Percentiles rank a stretch among this genome's conserved stretches.
phyloP scores from a whole-genome alignment of 139 green algal species.

The Spirogloea muscicola region DNA sequence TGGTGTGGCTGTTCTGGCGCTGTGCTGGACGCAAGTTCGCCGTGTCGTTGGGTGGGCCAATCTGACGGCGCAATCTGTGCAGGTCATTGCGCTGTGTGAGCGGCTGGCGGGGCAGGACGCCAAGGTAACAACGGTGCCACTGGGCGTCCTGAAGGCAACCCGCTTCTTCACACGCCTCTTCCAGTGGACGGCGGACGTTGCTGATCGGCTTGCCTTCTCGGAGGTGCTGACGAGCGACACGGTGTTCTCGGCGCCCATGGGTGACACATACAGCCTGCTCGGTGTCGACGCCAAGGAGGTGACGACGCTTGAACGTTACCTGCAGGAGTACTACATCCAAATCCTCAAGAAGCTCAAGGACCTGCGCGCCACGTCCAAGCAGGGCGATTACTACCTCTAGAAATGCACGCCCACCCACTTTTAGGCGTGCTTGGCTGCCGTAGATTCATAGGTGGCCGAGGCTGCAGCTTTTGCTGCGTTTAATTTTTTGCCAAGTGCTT shows the following conservation, averaged over 20 bases:
- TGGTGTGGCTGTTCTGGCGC: too few relatives aligned
- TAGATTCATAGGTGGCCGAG: too few relatives aligned
- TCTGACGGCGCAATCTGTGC: too few relatives aligned
- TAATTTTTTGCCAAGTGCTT: too few relatives aligned
- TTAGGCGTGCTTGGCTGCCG: too few relatives aligned
- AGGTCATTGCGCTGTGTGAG: conserved; percentile 77
- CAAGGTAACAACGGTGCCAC: conserved; percentile 82
- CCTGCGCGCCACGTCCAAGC: conserved; percentile 78
- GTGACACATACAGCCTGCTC: conserved; percentile 84
- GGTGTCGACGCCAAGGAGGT: conserved; percentile 74
- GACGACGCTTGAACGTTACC: conserved; percentile 68
- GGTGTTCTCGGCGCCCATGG: conserved; percentile 81
- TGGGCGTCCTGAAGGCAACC: conserved; percentile 79
- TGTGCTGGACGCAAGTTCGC: too few relatives aligned
- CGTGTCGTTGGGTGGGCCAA: too few relatives aligned
- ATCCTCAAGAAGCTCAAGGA: conserved; percentile 99
- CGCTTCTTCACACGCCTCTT: conserved; percentile 73
- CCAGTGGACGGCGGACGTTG: conserved; percentile 87
- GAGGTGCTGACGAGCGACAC: conserved; percentile 74
- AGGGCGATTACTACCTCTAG: conserved; percentile 92
- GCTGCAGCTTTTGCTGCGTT: too few relatives aligned
- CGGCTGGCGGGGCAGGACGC: conserved; percentile 72
- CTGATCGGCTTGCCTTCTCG: conserved; percentile 79
- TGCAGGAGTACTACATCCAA: conserved; percentile 85
- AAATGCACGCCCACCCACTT: too few relatives aligned